A percentile compares a stretch with the other conserved stretches of the same genome.
Evolutionary conservation across 805 yeast genomes (phyloP).

Genomic region (Barnettozyma vustinii): DNA sequence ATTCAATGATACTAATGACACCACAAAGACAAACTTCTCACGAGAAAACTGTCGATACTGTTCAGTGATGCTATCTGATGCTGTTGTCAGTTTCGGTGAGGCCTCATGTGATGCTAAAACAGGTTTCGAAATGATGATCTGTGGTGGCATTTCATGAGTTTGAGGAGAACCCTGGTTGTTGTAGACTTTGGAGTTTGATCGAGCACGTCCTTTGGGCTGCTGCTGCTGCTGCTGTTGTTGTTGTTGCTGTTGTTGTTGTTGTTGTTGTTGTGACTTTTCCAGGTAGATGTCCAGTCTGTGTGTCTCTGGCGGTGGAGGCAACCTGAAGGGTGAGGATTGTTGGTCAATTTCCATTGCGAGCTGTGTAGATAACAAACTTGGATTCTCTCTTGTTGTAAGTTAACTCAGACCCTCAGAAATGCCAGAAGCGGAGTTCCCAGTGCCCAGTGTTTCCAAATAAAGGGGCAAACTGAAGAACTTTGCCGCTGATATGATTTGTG

Average conservation of each 20-base stretch:
- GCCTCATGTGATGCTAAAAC: not conserved
- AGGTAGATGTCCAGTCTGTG: slow-evolving; percentile 6
- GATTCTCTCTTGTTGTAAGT: not conserved
- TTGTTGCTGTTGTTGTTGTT: not conserved
- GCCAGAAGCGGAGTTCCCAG: not conserved
- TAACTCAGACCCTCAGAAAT: too few species aligned
- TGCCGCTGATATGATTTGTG: not conserved
- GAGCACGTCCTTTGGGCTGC: slow-evolving; percentile 3
- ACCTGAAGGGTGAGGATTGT: not conserved
- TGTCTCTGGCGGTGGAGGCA: slow-evolving; percentile 1
- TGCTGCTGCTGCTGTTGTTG: not conserved
- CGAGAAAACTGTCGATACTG: slow-evolving; percentile 5
- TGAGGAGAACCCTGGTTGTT: slow-evolving; percentile 4
- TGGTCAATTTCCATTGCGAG: not conserved
- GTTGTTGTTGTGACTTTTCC: not conserved
- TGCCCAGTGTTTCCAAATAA: not conserved
- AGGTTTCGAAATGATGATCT: not conserved
- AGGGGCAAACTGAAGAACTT: not conserved
- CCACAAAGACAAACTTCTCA: slow-evolving; percentile 41
- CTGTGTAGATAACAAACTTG: not conserved
- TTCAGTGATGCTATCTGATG: not conserved
- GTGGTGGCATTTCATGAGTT: not conserved
- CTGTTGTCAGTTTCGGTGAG: not conserved
- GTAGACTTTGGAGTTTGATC: slow-evolving; percentile 14
- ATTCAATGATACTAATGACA: slow-evolving; percentile 73